Base-by-base conservation (phyloP, 2,329 filamentous ascomycete species). In the Alternaria infectoria region DNA sequence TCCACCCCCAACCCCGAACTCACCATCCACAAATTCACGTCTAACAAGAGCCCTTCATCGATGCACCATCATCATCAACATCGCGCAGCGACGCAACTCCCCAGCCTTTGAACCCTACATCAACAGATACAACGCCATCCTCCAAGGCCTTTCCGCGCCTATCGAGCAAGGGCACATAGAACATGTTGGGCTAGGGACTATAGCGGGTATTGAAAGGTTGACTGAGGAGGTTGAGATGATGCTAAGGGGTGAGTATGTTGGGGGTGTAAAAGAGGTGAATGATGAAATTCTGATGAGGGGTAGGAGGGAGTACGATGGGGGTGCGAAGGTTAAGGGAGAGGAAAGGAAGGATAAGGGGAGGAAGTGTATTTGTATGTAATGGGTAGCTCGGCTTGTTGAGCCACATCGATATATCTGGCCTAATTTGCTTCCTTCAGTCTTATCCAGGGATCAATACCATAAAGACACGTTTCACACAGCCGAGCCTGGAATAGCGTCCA, bases 331-430 rank as follows among this genome's bases (percentile, higher is more conserved):
- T n/a, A 13, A 28, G 10, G 25, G 25, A 28, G 10, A 26, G 25
- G 25, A 26, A 26, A 6, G 23, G 15, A n/a, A 47, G n/a, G 23
- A 47, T 4, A 7, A 2, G 4, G 10, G 15, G 26, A 28, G 10
- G 26, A 28, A 2, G 10, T 28, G 10, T 28, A 2, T 5, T 28
- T 12, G 28, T 30, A 30, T 30, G 28, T 30, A 3, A 30, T 30
- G 28, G 28, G 28, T 30, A 6, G 2, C 1, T 30, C 11, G 28
- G 28, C 0, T 30, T 1, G 0, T 30, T 1, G 28, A 3, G 28
- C 0, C 28, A 30, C 2, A 30, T 11, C 11, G 1, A 3, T 30
- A 1, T 30, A 3, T 12, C 11, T 1, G 2, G 11, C 28, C 28
- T 3, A 30, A 30, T 2, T 30, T 12, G 28, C 28, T 30, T 30